A percentile compares a stretch with the other conserved stretches of the same genome.
phyloP scores from a whole-genome alignment of 1,139 yeast genomes.

The Yamadazyma trypodendri region DNA sequence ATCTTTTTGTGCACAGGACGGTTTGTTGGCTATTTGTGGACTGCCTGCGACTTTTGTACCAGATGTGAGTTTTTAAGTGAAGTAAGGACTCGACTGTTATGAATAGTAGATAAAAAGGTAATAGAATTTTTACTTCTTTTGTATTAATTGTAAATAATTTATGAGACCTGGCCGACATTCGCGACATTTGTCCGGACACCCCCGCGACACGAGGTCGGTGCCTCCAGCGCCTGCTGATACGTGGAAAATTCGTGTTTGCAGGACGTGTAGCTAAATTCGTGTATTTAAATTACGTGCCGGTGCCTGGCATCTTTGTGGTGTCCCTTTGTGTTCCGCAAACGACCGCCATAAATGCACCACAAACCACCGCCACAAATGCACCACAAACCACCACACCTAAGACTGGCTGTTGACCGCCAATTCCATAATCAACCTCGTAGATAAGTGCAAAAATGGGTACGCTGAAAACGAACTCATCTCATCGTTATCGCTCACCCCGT shows the following conservation, averaged over 20 bases:
- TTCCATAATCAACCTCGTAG: constrained; percentile 93
- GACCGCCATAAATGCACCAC: no score
- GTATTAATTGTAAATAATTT: constrained; percentile 11
- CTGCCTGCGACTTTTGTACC: background rate
- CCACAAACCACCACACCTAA: no score
- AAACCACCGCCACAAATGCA: no score
- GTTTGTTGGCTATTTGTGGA: background rate
- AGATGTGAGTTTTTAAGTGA: background rate
- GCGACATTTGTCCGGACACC: background rate
- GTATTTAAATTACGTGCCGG: background rate
- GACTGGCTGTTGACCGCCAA: constrained; percentile 74
- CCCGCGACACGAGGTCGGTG: no score
- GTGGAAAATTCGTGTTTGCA: background rate
- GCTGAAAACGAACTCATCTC: constrained; percentile 86
- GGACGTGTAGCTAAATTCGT: background rate
- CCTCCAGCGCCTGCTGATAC: no score
- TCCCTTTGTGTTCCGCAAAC: no score
- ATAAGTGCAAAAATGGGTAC: constrained; percentile 89
- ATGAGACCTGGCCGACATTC: background rate
- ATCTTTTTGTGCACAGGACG: no score
- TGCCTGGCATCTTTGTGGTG: no score
- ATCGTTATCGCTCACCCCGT: constrained; percentile 49
- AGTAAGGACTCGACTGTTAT: constrained; percentile 1
- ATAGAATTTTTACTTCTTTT: constrained; percentile 8
- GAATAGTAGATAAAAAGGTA: constrained; percentile 2